Evolutionary conservation across 768 basidiomycete species (phyloP).

Genomic region (Lentinula guzmanii): DNA sequence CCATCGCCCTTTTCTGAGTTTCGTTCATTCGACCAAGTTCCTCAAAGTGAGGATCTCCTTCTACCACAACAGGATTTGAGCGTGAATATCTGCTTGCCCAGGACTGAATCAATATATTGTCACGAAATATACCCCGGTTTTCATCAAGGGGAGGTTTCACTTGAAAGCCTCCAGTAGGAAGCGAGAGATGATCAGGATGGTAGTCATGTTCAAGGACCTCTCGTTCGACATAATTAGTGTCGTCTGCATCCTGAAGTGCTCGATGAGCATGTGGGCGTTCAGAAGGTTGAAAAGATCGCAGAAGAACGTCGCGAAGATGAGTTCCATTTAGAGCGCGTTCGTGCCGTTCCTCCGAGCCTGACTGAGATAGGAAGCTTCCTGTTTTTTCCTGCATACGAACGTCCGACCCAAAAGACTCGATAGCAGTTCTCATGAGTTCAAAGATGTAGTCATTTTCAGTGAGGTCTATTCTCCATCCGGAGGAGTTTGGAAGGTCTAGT

Average conservation of each 20-base stretch:
- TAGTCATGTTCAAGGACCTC: constrained; percentile 30
- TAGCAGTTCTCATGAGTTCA: constrained; percentile 65
- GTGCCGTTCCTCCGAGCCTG: constrained; percentile 1
- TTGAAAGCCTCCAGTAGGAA: not conserved
- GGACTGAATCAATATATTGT: constrained; percentile 72
- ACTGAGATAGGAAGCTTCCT: constrained; percentile 5
- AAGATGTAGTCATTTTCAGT: constrained; percentile 61
- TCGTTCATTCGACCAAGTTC: constrained; percentile 55
- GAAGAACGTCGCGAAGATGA: constrained; percentile 60
- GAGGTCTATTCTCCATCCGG: constrained; percentile 56
- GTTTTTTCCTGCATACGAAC: constrained; percentile 33
- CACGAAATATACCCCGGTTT: constrained; percentile 49
- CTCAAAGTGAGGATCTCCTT: constrained; percentile 69
- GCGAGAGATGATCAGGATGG: constrained; percentile 2
- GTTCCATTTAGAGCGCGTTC: constrained; percentile 63
- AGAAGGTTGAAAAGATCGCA: constrained; percentile 46
- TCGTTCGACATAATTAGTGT: constrained; percentile 28
- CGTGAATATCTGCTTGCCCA: constrained; percentile 72
- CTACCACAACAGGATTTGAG: constrained; percentile 53
- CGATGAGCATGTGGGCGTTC: constrained; percentile 23
- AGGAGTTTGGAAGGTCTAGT: constrained; percentile 22
- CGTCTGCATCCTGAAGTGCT: constrained; percentile 33
- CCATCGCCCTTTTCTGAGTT: constrained; percentile 79
- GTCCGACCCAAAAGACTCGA: constrained; percentile 51
- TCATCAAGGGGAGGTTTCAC: not conserved